A percentile compares a stretch with the other conserved stretches of the same genome.
Evolutionary conservation across 2,329 filamentous ascomycete genomes (phyloP).

Genomic region (Waltergamsia citrina): DNA sequence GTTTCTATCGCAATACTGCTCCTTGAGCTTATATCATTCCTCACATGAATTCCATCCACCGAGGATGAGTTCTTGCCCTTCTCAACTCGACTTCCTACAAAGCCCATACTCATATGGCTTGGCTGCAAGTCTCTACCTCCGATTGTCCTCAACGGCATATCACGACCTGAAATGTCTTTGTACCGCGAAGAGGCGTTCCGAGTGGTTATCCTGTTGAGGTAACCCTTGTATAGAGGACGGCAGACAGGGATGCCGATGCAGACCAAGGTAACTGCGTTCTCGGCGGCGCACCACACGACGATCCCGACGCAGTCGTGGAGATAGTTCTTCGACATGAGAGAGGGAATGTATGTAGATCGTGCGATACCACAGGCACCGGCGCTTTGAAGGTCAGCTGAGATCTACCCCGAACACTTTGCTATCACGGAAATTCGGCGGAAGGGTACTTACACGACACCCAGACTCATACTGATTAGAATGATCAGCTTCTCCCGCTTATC

Average conservation of each 20-base stretch:
- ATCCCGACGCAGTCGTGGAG: conserved; percentile 21
- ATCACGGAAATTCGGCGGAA: too few species aligned
- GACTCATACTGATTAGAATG: conserved; percentile 29
- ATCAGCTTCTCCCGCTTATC: conserved; percentile 32
- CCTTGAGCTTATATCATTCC: too few species aligned
- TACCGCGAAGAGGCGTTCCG: too few species aligned
- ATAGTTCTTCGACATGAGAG: conserved; percentile 14
- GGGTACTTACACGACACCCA: conserved; percentile 32
- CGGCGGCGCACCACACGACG: conserved; percentile 27
- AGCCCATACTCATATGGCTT: too few species aligned
- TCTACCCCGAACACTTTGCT: background rate
- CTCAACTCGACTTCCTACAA: too few species aligned
- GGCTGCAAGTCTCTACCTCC: too few species aligned
- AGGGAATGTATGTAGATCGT: conserved; percentile 16
- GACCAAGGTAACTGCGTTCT: conserved; percentile 26
- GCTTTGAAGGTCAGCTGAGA: conserved; percentile 5
- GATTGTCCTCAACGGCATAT: too few species aligned
- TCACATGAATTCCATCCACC: too few species aligned
- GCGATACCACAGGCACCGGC: conserved; percentile 18
- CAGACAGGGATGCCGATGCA: conserved; percentile 29
- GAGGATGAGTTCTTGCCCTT: too few species aligned
- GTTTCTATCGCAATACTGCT: too few species aligned
- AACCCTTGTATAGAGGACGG: conserved; percentile 22
- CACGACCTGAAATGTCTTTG: too few species aligned
- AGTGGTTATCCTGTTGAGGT: too few species aligned